Conservation (phyloP, 306 rosid genomes). For the Cyamopsis tetragonoloba region DNA sequence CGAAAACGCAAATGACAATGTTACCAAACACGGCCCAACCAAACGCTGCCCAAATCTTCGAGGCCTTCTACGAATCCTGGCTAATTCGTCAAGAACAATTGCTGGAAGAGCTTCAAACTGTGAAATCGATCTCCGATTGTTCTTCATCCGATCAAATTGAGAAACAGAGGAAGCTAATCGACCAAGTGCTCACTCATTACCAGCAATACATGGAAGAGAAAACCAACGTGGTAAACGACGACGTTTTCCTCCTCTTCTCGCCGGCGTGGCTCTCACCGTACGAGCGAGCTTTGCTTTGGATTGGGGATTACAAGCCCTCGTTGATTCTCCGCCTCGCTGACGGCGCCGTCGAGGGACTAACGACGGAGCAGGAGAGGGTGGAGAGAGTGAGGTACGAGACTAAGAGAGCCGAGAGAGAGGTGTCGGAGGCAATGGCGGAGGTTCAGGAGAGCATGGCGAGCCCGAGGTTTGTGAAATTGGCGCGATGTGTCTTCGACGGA, state of each 20-base stretch:
- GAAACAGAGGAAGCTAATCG: slow-evolving; percentile 18
- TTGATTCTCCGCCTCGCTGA: neutral
- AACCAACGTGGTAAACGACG: slow-evolving; percentile 15
- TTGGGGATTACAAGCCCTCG: slow-evolving; percentile 36
- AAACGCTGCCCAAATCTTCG: neutral
- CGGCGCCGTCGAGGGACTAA: neutral
- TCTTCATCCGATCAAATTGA: neutral
- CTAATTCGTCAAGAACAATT: slow-evolving; percentile 1
- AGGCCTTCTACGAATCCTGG: slow-evolving; percentile 26
- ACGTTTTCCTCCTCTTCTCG: slow-evolving; percentile 31
- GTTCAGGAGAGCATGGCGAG: slow-evolving; percentile 17
- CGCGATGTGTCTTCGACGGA: neutral
- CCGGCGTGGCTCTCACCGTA: slow-evolving; percentile 39
- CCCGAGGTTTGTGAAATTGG: neutral
- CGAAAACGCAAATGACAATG: too few relatives aligned
- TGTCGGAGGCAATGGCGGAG: neutral
- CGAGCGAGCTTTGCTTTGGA: slow-evolving; percentile 41
- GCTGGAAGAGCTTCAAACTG: neutral
- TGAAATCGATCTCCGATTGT: neutral
- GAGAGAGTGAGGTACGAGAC: neutral
- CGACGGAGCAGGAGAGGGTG: neutral
- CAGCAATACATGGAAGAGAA: slow-evolving; percentile 29
- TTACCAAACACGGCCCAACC: too few relatives aligned
- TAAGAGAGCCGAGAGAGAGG: neutral
- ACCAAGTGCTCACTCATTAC: slow-evolving; percentile 34